phyloP scores from a whole-genome alignment of 2,329 filamentous ascomycete genomes.

The Diaporthe citri region DNA sequence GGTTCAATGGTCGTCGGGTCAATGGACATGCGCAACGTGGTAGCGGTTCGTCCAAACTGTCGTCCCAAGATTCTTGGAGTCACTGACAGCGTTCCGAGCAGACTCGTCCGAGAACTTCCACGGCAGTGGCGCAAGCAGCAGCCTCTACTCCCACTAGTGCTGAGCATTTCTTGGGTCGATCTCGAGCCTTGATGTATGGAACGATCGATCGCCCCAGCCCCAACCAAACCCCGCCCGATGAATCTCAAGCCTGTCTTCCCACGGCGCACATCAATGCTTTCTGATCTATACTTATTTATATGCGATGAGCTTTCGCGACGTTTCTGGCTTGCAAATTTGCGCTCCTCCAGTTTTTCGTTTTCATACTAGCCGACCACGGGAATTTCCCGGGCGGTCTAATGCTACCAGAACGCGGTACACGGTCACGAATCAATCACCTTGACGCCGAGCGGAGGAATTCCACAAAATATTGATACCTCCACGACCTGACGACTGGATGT shows the following conservation, averaged over 20 bases:
- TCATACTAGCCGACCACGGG: conserved; percentile 21
- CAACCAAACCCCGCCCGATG: conserved; percentile 22
- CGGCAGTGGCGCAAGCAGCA: conserved; percentile 38
- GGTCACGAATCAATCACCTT: conserved; percentile 32
- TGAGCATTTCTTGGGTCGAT: conserved; percentile 1
- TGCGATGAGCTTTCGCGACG: conserved; percentile 27
- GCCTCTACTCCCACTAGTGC: conserved; percentile 40
- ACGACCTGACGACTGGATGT: conserved; percentile 40
- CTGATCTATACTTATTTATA: conserved; percentile 25
- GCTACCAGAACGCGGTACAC: conserved; percentile 36
- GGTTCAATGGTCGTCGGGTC: conserved; percentile 66
- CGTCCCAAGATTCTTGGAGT: conserved; percentile 39
- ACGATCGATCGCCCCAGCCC: conserved; percentile 22
- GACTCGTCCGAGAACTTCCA: conserved; percentile 41
- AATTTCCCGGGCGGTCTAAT: conserved; percentile 32
- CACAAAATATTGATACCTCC: conserved; percentile 29
- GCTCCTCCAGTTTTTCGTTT: conserved; percentile 24
- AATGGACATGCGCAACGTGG: conserved; percentile 73
- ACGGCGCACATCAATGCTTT: conserved; percentile 36
- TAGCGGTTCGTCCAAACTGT: conserved; percentile 60
- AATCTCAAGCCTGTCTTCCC: conserved; percentile 32
- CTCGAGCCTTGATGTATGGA: conserved; percentile 26
- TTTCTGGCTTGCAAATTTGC: conserved; percentile 22
- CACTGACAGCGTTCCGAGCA: conserved; percentile 40
- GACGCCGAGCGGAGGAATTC: conserved; percentile 30